Evolutionary conservation across 169 alveolate species (phyloP).

Genomic region (Hammondia hammondi): DNA sequence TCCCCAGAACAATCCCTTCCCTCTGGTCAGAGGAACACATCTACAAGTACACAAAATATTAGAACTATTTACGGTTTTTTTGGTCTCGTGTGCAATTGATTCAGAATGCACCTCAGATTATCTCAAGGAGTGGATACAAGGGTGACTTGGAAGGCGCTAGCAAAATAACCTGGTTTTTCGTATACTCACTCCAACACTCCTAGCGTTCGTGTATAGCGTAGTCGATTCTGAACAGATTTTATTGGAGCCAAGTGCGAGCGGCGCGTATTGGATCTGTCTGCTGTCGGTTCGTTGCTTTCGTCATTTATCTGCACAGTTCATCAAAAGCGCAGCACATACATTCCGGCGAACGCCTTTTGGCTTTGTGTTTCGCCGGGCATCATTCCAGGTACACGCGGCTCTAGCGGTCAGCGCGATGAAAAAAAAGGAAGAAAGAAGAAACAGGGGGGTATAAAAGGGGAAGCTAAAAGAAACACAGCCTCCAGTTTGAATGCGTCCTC

Average conservation of each 20-base stretch:
- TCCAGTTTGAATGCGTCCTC: too few relatives aligned
- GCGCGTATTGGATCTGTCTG: not conserved
- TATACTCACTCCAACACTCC: not conserved
- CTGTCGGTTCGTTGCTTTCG: not conserved
- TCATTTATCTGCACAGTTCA: not conserved
- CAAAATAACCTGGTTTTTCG: not conserved
- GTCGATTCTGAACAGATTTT: conserved; percentile 15
- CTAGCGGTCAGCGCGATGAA: not conserved
- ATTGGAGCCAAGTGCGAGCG: not conserved
- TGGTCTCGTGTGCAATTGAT: too few relatives aligned
- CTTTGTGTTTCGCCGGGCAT: too few relatives aligned
- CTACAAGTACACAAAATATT: too few relatives aligned
- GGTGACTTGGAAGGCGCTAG: not conserved
- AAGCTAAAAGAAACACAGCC: too few relatives aligned
- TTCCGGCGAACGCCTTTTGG: too few relatives aligned
- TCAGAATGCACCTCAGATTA: not conserved
- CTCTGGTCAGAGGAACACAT: too few relatives aligned
- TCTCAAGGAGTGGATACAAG: not conserved
- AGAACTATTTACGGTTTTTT: too few relatives aligned
- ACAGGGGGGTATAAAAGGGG: too few relatives aligned
- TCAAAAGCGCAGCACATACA: too few relatives aligned
- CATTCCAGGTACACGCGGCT: too few relatives aligned
- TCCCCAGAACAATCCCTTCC: too few relatives aligned
- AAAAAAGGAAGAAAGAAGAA: not conserved
- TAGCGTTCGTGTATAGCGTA: not conserved